Evolutionary conservation across 345 rosid species (phyloP), one percentile per base, ranked within the genome.

Genomic region (Melaleuca alternifolia): DNA sequence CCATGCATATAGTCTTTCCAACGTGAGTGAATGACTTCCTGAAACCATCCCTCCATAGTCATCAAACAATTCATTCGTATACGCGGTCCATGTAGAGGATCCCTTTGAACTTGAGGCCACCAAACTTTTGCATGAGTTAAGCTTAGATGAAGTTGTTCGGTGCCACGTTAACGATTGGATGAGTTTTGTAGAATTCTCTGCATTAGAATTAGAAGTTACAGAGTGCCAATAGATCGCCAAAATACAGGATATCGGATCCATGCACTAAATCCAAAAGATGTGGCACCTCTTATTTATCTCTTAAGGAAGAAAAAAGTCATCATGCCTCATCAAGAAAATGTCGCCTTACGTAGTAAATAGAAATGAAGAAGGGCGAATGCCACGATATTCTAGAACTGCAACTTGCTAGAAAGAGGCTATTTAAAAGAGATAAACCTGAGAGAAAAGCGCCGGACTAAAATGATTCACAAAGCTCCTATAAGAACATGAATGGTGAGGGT

Each of bases 21-120:
- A 90, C 23, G 97, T 95, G 48, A 91, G 88, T 0, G 95, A 91
- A 89, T 95, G 97, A 89, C 96, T 95, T 83, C 97, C 97, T 1
- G 97, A 90, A 85, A 92, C 92, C 97, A 94, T 95, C 86, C 96
- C 97, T 50, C 93, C 95, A 75, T 65, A 93, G 20, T 92, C 94
- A 83, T 95, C 94, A 61, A 94, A 95, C 57, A 94, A 90, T 89
- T 94, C 95, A 53, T 91, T 95, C 79, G 89, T 91, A 84, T 77
- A 92, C 41, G 93, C 94, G 8, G 92, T 91, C 96, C 97, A 93
- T 1, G 90, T 85, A 5, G 92, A 87, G 51, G 92, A 90, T 87
- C 91, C 84, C 84, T 91, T 93, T 7, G 93, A 93, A 86, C 92
- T 89, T 37, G 94, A 92, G 84, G 94, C 93, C 77, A 93, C 95